Evolutionary conservation across 1,284 basidiomycete species (phyloP).

Genomic region (Takashimella tepidaria): DNA sequence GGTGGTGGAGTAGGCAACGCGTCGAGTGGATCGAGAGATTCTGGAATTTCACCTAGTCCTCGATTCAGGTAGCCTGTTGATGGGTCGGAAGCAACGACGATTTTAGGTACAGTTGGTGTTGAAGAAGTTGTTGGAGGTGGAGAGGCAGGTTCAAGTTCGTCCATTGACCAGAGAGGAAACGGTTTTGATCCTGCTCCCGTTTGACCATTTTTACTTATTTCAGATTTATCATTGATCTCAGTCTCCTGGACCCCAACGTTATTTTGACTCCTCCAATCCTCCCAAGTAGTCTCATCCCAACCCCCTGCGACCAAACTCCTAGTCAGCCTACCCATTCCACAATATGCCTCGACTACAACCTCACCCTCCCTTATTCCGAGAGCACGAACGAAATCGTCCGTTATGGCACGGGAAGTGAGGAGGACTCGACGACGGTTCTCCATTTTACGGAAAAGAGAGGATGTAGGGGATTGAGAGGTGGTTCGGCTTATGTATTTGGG

Average conservation of each 20-base stretch:
- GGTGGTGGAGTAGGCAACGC: no score
- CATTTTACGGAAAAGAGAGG: background rate
- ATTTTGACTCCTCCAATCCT: slow-evolving; percentile 11
- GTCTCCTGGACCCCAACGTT: background rate
- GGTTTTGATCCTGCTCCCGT: background rate
- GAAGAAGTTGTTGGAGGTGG: background rate
- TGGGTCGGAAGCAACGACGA: slow-evolving; percentile 31
- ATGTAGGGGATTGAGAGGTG: no score
- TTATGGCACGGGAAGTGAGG: slow-evolving; percentile 21
- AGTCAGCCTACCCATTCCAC: slow-evolving; percentile 28
- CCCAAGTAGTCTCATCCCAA: slow-evolving; percentile 7
- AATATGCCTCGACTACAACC: slow-evolving; percentile 36
- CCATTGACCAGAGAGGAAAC: slow-evolving; percentile 10
- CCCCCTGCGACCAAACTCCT: slow-evolving; percentile 34
- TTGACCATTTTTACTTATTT: background rate
- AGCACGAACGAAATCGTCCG: slow-evolving; percentile 33
- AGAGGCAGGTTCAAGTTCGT: background rate
- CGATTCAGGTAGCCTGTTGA: slow-evolving; percentile 1
- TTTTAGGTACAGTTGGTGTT: slow-evolving; percentile 5
- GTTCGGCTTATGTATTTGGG: slow-evolving; percentile 1
- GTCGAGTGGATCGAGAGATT: background rate
- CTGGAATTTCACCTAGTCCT: background rate
- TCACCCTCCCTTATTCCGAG: slow-evolving; percentile 29
- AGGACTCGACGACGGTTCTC: slow-evolving; percentile 16
- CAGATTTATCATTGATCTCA: background rate